Evolutionary conservation across 257 asterid genomes (phyloP), one percentile per base, ranked within the genome.

Genomic region (Solanum verrucosum): DNA sequence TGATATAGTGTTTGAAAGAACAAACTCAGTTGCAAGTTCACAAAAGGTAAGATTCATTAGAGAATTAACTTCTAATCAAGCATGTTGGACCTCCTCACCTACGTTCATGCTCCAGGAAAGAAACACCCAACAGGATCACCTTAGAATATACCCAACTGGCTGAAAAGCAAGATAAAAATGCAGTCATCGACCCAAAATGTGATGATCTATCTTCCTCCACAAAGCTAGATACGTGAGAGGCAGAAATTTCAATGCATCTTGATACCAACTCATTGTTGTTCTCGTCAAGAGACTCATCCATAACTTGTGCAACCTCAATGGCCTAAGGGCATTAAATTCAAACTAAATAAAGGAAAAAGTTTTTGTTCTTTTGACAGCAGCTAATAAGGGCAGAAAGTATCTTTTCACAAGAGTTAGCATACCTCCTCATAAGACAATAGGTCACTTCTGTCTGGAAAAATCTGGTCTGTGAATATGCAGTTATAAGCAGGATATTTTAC

Each of bases 381-480:
- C 10, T 18, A 82, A 31, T 82, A 82, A 82, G 70, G 70, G n/a
- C 3, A 14, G 9, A 23, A 67, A 34, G 40, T 63, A 20, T 40
- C 31, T 33, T 83, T 72, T 52, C 44, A 59, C 78, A 71, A 86
- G 85, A 89, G 56, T 85, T 74, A 85, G 86, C 82, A 83, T 91
- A 97, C 99, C 98, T 95, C 96, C 93, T 97, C 99, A 87, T 93
- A 97, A 87, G 95, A 94, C 74, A 97, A 93, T 92, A 95, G 92
- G 90, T 91, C 93, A 68, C 91, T 93, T 92, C 96, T 92, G 83
- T 85, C 88, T 89, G 93, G 84, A 84, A 97, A 97, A 13, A 93
- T 90, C 44, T 89, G 98, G 86, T 93, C 96, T 16, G 94, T 88
- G 86, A 92, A 49, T 89, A 92, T 93, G 89, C 99, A 96, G 56